Evolutionary conservation across 352 stramenopile genomes (phyloP), one percentile per base, ranked within the genome.

Genomic region (Phytopythium sindhum): DNA sequence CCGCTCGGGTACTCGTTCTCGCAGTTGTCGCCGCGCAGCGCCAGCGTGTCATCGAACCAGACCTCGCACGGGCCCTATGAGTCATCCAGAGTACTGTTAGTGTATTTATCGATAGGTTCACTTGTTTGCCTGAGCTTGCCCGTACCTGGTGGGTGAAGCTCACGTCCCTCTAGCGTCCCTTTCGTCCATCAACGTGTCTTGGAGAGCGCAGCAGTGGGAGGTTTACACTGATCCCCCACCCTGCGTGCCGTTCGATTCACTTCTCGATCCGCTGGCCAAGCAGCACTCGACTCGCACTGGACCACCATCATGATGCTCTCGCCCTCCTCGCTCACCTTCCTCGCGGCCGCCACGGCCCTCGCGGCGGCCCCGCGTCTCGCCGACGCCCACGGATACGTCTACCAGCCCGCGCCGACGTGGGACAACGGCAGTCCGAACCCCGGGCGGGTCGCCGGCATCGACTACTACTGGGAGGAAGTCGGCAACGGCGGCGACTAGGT

Each of bases 21-120:
- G 21, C 74, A 86, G 63, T 84, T 61, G 14, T 81, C 67, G 39
- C 72, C 63, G 26, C 69, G 63, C 4, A 76, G 63, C 12, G 78
- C 73, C 47, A 69, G 67, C 21, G 62, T 80, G 67, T 79, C 63
- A 56, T 82, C 73, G 23, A 84, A 50, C 66, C 78, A 84, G 29
- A 86, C 42, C 24, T 84, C 73, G 19, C 75, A 86, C 12, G 77
- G 72, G 9, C 72, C 77, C 62, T 79, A 24, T 14, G 4, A 5
- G 10, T 17, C 39, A 44, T n/a, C 39, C 35, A 69, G 3, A 37
- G 29, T 33, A n/a, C 55, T 24, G 57, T 37, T 56, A 60, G 33
- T 29, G 56, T n/a, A n/a, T n/a, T n/a, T n/a, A n/a, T n/a, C n/a
- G n/a, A n/a, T n/a, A n/a, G n/a, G n/a, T n/a, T n/a, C n/a, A n/a